Percentiles rank a stretch among this genome's conserved stretches.
Evolutionary conservation across 352 stramenopile genomes (phyloP).

Genomic region (Pythium rhizo-oryzae): DNA sequence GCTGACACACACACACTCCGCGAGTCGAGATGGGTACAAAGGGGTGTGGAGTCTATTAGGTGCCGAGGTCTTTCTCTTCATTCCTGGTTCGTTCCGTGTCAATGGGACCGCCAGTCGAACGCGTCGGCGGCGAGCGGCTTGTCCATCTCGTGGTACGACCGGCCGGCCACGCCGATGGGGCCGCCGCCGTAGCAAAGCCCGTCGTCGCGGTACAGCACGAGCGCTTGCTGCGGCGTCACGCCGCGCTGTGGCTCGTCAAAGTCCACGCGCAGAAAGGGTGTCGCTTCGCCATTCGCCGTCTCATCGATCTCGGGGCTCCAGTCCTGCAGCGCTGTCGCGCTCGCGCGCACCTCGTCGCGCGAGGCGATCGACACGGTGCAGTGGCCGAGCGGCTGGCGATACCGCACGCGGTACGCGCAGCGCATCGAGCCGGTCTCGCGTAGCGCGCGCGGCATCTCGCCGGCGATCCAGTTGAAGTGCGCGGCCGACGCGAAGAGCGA

Average conservation of each 20-base stretch:
- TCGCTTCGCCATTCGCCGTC: neutral
- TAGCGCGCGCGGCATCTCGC: constrained; percentile 46
- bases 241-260: constrained; percentile 85
- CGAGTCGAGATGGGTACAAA: too few relatives aligned
- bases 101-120: constrained; percentile 57
- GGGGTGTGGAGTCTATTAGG: too few relatives aligned
- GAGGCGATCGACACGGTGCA: constrained; percentile 70
- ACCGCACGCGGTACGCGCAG: constrained; percentile 82
- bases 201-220: constrained; percentile 86
- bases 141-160: constrained; percentile 69
- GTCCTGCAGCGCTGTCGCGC: constrained; percentile 55
- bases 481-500: constrained; percentile 69
- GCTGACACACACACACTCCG: too few relatives aligned
- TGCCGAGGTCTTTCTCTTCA: too few relatives aligned
- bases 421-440: constrained; percentile 43
- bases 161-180: constrained; percentile 59
- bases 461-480: constrained; percentile 93
- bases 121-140: constrained; percentile 49
- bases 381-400: constrained; percentile 69
- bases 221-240: constrained; percentile 80
- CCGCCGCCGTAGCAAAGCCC: constrained; percentile 82
- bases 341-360: constrained; percentile 32
- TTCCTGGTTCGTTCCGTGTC: neutral
- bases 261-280: constrained; percentile 60
- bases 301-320: constrained; percentile 35